phyloP scores from a whole-genome alignment of 352 stramenopile genomes.

The Phytophthora lateralis region DNA sequence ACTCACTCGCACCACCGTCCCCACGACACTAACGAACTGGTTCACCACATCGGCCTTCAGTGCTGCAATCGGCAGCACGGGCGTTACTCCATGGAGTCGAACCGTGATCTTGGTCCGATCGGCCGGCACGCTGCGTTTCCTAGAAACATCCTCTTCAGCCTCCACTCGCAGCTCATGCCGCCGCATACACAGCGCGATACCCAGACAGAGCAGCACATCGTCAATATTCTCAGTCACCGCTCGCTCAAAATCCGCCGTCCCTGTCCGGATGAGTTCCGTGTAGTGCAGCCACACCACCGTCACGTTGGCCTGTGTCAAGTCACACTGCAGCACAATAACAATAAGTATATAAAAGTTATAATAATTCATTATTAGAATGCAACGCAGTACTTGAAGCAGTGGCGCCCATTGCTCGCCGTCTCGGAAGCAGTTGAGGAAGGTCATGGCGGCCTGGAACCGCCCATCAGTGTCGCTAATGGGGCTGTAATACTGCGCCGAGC shows the following conservation, averaged over 20 bases:
- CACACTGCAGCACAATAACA: conserved; percentile 37
- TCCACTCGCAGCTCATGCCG: conserved; percentile 61
- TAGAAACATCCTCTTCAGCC: conserved; percentile 48
- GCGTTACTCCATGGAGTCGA: conserved; percentile 70
- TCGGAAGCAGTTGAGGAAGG: conserved; percentile 64
- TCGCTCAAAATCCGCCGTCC: conserved; percentile 55
- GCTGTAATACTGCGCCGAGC: conserved; percentile 48
- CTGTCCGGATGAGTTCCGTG: conserved; percentile 51
- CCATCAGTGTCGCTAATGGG: conserved; percentile 58
- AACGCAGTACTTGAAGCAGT: conserved; percentile 39
- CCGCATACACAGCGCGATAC: conserved; percentile 72
- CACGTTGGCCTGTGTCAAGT: conserved; percentile 54
- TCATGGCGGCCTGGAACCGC: conserved; percentile 59
- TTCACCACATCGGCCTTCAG: conserved; percentile 81
- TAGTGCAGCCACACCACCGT: conserved; percentile 62
- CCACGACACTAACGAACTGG: conserved; percentile 76
- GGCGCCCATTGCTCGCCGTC: conserved; percentile 55
- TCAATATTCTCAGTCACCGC: conserved; percentile 63
- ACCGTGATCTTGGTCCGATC: conserved; percentile 63
- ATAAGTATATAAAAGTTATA: not conserved
- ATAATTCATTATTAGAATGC: not conserved
- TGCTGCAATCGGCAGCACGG: conserved; percentile 63
- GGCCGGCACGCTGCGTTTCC: conserved; percentile 46
- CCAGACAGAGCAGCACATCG: conserved; percentile 64
- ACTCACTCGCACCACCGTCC: conserved; percentile 83